Evolutionary conservation across 164 flowering plant genomes (phyloP), one percentile per base, ranked within the genome.

Genomic region (Liquidambar formosana): DNA sequence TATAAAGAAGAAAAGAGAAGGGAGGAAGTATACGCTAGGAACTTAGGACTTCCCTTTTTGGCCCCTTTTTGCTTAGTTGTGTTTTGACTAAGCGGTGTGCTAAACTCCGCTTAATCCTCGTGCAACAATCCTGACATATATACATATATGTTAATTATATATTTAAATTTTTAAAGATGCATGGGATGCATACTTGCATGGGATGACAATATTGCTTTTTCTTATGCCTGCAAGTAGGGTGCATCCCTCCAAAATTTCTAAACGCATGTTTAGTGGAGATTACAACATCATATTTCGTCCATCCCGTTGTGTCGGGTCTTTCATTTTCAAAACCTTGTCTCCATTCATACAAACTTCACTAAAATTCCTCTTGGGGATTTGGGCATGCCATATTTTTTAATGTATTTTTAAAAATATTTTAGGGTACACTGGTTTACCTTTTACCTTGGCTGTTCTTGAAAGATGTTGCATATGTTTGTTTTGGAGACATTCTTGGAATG

Each of bases 401-500:
- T 44, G 0, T 44, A 44, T 44, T 15, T 38, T 60, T 41, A 43
- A 16, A n/a, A 15, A 19, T 9, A 9, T 44, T 41, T 11, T 6
- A 19, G 12, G 21, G 19, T 19, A n/a, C 5, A 10, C 6, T 19
- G 1, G 46, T 1, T 15, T 44, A 41, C 26, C 47, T 54, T 33
- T 45, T 16, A 46, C 63, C 63, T n/a, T 43, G 61, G 53, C n/a
- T n/a, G n/a, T 11, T 57, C 4, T 57, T 57, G 48, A 16, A 41
- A 23, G 38, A 57, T 66, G 63, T 67, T 33, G 3, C 15, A 28
- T 65, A 22, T 52, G 16, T 12, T 27, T 15, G 44, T 18, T 58
- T 52, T 28, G 63, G 63, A 26, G 63, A 57, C 70, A 67, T 57
- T 57, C 70, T 56, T 67, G 70, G 43, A 41, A 57, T 57, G 61